Base-by-base conservation (phyloP, 768 basidiomycete genomes). In the Paxillus ammoniavirescens region DNA sequence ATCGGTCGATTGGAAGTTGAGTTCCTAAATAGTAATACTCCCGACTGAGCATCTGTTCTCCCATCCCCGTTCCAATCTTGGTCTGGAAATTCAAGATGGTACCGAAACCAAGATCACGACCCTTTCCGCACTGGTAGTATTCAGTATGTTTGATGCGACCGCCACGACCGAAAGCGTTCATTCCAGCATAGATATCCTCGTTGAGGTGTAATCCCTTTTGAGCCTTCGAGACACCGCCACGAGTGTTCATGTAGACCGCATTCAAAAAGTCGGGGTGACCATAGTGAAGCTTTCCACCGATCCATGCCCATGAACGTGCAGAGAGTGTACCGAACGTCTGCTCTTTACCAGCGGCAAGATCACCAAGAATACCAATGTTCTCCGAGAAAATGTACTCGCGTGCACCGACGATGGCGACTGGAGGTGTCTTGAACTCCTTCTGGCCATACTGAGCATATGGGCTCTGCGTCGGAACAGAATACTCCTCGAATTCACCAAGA, bases 61-160 rank as follows among this genome's bases (percentile, higher is more conserved):
- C 97, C 97, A 99, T 99, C 71, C 97, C 97, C n/a, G 95, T 98
- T 12, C 97, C 96, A 64, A 99, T 95, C 83, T 99, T 99, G 52
- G 97, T 99, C 80, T 93, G 90, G 89, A 99, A 99, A 73, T 99
- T 99, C 64, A 99, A 75, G 65, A 98, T 98, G 18, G 97, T 99
- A 31, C 96, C 96, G 71, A 99, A 98, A 23, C 97, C 97, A 56
- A 99, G 84, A 77, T 98, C 97, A 72, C 97, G 88, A 51, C 97
- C 97, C 73, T 98, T 98, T 46, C 96, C 95, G 66, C 96, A 98
- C 74, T 98, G 96, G 70, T 94, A 99, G 73, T 99, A 99, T 74
- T 99, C 97, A 33, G 94, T 95, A 66, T 99, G 97, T 77, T 98
- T 99, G 82, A 99, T 98, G 54, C 91, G 82, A 30, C 89, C 96